phyloP scores from a whole-genome alignment of 768 basidiomycete species.

The Panus rudis region DNA sequence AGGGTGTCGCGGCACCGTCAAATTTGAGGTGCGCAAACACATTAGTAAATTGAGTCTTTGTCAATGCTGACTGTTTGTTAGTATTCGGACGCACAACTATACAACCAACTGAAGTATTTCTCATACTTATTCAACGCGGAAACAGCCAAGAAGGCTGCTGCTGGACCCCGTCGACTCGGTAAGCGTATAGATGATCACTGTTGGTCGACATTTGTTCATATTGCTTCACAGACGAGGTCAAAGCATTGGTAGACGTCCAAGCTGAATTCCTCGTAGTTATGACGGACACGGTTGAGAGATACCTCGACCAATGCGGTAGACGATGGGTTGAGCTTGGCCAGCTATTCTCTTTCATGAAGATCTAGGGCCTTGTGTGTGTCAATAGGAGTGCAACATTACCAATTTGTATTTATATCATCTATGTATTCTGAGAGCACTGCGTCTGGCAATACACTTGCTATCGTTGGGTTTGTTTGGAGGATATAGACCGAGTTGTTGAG shows the following conservation, averaged over 20 bases:
- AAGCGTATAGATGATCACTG: conserved; percentile 20
- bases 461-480: not conserved
- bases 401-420: not conserved
- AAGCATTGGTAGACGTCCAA: conserved; percentile 44
- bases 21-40: conserved; percentile 59
- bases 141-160: conserved; percentile 48
- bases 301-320: conserved; percentile 82
- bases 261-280: conserved; percentile 43
- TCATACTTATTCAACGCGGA: conserved; percentile 68
- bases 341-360: conserved; percentile 79
- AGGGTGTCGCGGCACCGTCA: conserved; percentile 63
- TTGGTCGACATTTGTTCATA: not conserved
- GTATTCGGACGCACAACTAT: conserved; percentile 81
- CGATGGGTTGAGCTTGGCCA: conserved; percentile 79
- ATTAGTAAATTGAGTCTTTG: not conserved
- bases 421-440: not conserved
- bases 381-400: not conserved
- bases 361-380: conserved; percentile 28
- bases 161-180: conserved; percentile 26
- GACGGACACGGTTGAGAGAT: conserved; percentile 56
- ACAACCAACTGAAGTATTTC: conserved; percentile 88
- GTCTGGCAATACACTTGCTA: not conserved
- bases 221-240: conserved; percentile 44
- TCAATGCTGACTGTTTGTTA: conserved; percentile 25
- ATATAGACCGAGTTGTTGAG: conserved; percentile 31